Evolutionary conservation across 306 rosid species (phyloP).

Genomic region (Ormosia emarginata): DNA sequence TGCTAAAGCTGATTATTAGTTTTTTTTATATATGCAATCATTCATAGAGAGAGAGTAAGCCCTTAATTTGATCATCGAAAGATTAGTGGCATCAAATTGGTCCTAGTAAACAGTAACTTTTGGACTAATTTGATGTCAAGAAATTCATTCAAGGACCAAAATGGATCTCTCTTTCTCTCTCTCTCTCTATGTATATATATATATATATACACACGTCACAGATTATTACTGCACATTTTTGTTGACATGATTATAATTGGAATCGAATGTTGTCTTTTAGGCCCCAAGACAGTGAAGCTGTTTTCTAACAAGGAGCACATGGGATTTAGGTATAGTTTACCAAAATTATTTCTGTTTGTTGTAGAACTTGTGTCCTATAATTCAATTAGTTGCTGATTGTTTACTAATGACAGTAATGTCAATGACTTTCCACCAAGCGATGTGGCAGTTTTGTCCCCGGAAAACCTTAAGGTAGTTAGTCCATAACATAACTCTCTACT

Average conservation of each 20-base stretch:
- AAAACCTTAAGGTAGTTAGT: slow-evolving; percentile 60
- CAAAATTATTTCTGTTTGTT: background rate
- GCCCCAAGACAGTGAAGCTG: slow-evolving; percentile 91
- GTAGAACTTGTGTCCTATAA: background rate
- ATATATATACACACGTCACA: background rate
- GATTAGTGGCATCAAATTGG: background rate
- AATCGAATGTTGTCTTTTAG: slow-evolving; percentile 46
- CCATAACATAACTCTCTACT: background rate
- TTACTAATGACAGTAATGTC: slow-evolving; percentile 70
- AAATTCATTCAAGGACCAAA: background rate
- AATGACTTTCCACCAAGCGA: slow-evolving; percentile 87
- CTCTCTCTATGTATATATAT: background rate
- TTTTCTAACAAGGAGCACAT: slow-evolving; percentile 95
- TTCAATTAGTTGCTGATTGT: slow-evolving; percentile 24
- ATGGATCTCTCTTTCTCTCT: background rate
- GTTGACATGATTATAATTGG: slow-evolving; percentile 10
- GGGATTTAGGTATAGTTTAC: slow-evolving; percentile 83
- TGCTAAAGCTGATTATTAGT: background rate
- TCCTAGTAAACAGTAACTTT: background rate
- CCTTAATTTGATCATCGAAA: background rate
- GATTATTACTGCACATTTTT: background rate
- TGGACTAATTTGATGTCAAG: background rate
- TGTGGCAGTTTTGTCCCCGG: slow-evolving; percentile 60
- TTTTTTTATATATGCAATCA: too few relatives aligned
- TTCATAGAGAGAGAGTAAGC: too few relatives aligned